Base-by-base conservation (phyloP, 176 grass and related monocot genomes). In the Aegilops bicornis region DNA sequence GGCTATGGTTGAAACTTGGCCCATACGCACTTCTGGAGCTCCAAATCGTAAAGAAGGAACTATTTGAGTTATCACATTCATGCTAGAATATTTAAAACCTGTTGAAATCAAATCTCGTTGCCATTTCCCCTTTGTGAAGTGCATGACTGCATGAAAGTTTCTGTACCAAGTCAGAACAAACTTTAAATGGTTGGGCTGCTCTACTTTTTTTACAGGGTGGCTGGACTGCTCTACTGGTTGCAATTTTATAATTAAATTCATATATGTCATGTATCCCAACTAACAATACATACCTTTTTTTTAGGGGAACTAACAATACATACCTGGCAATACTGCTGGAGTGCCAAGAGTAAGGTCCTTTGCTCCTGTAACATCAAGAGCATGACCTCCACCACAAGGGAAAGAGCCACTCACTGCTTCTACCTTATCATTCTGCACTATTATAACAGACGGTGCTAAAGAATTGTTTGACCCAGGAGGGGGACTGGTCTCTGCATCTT, bases 261-360 rank as follows among this genome's bases (percentile, higher is more conserved):
- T 60, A 62, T 73, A 11, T 40, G 40, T 42, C 40, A 42, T 42
- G 35, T 73, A 19, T 75, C 78, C 15, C 47, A 81, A 73, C 17
- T 47, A 59, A 74, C 60, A 61, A 12, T 43, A 43, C 42, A 43
- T 43, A 43, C 42, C 42, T 42, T 42, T 42, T 43, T 43, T 43
- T 12, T 11, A 43, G 42, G 42, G 42, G 42, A 43, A 43, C 42
- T 43, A 12, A 43, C 10, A 12, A 62, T 42, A 87, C 83, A 85
- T 59, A 97, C 95, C 92, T 97, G 95, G 89, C 85, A 97, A 86
- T 31, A 90, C 40, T 83, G 84, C 84, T 86, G 87, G 89, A 85
- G 89, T 82, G 19, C 76, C 79, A 84, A 78, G 66, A 30, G 48
- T 27, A 85, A 89, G 65, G 47, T 62, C 32, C 62, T 82, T 83